Evolutionary conservation across 2,329 filamentous ascomycete species (phyloP).

Genomic region (Cercospora citrullina): DNA sequence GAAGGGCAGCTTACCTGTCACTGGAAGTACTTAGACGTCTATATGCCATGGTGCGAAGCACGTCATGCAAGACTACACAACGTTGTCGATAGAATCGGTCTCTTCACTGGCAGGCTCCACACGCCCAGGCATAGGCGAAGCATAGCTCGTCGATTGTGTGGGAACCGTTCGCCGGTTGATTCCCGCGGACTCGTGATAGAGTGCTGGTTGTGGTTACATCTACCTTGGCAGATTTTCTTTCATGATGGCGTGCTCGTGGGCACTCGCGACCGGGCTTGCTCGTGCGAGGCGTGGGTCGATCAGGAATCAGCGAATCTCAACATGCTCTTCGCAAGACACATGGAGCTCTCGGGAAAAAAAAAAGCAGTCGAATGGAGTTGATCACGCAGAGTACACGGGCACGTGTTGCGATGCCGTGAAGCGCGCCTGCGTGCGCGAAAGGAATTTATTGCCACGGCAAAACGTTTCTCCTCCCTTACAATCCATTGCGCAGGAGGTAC

Average conservation of each 20-base stretch:
- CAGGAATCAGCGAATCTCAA: background rate
- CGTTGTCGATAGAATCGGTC: background rate
- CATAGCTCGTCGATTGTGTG: background rate
- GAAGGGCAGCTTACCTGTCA: background rate
- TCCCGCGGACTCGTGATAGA: background rate
- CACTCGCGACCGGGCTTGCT: background rate
- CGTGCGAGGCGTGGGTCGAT: background rate
- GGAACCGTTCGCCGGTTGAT: background rate
- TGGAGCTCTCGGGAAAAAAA: too few species aligned
- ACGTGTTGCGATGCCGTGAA: background rate
- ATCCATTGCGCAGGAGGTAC: background rate
- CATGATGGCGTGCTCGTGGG: conserved; percentile 7
- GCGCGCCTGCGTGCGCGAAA: background rate
- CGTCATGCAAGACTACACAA: conserved; percentile 5
- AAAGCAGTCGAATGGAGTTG: background rate
- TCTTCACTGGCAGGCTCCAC: background rate
- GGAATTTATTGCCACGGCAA: background rate
- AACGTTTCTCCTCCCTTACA: background rate
- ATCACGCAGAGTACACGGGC: background rate
- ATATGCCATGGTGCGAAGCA: conserved; percentile 8
- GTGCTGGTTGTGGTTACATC: conserved; percentile 2
- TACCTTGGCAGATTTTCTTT: background rate
- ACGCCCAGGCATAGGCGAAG: conserved; percentile 7
- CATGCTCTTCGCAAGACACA: background rate
- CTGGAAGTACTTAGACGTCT: conserved; percentile 6